Base-by-base conservation (phyloP, 495 filamentous ascomycete species). In the Tricharina praecox region DNA sequence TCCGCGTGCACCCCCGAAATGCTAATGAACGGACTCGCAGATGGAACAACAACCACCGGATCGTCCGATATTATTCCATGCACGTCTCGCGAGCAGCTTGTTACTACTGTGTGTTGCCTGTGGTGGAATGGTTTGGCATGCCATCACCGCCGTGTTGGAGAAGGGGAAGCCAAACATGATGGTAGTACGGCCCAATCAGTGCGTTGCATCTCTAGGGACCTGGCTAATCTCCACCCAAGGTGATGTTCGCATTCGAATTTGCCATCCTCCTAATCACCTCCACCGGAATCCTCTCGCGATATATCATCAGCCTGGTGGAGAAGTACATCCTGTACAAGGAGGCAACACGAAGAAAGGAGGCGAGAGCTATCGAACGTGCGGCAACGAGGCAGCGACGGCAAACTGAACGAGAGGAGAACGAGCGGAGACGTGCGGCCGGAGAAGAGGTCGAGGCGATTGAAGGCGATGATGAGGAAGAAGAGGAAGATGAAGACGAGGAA, bases 191-290 rank as follows among this genome's bases (percentile, higher is more conserved):
- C 7, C 9, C 23, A 44, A n/a, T n/a, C 28, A 2, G 37, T 16
- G 11, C 37, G 15, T 40, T 16, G 11, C 2, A 20, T 16, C 20
- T 40, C n/a, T 16, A 38, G 20, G 21, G 26, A n/a, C 11, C 13
- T 41, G 42, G 36, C 41, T 25, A 44, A 26, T 1, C 13, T 24
- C n/a, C 20, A n/a, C 13, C 1, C 4, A 2, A 46, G 43, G 57
- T 97, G 47, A 96, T 96, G 86, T 97, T 97, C 59, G 78, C 86
- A 15, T 96, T 97, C 55, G 90, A 97, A 62, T 97, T 96, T 55
- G 85, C 86, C 10, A 75, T 97, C 49, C 64, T 96, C 49, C 68
- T 76, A 3, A 77, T 92, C 9, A 75, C 77, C 23, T 93, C 92
- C 1, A 66, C 76, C 18, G 88, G 87, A 21, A 94, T 85, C 5